Conservation (phyloP, 805 yeast genomes). For the Lipomyces starkeyi region DNA sequence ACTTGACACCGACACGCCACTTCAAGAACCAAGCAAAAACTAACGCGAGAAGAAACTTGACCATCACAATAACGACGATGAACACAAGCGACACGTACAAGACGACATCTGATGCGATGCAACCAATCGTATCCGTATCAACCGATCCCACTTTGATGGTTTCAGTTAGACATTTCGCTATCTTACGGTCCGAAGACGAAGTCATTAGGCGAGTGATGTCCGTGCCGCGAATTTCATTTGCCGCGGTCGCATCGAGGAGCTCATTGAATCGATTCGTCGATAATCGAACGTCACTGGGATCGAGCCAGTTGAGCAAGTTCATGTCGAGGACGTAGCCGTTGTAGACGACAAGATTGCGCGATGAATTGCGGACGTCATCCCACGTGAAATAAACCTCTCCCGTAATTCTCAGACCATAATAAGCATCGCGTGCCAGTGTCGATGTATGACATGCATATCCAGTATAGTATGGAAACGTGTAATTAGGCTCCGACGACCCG, state of each 20-base stretch:
- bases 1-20: conserved; percentile 74
- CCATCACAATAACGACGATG: conserved; percentile 77
- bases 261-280: conserved; percentile 62
- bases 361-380: conserved; percentile 75
- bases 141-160: conserved; percentile 86
- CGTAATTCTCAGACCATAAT: conserved; percentile 60
- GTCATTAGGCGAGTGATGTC: conserved; percentile 80
- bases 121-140: conserved; percentile 89
- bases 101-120: conserved; percentile 88
- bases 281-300: conserved; percentile 67
- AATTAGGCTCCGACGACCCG: conserved; percentile 72
- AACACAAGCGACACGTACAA: conserved; percentile 80
- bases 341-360: conserved; percentile 82
- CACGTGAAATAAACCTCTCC: conserved; percentile 89
- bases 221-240: conserved; percentile 66
- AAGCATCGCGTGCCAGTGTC: conserved; percentile 67
- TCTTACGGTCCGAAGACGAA: conserved; percentile 66
- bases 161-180: conserved; percentile 83
- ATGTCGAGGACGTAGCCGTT: conserved; percentile 89
- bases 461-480: conserved; percentile 63
- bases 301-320: conserved; percentile 76
- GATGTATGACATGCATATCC: conserved; percentile 96
- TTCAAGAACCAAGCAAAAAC: conserved; percentile 87
- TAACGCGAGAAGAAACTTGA: conserved; percentile 83
- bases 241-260: conserved; percentile 59